Conservation (phyloP, 2,329 filamentous ascomycete species). For the Karstenula rhodostoma region DNA sequence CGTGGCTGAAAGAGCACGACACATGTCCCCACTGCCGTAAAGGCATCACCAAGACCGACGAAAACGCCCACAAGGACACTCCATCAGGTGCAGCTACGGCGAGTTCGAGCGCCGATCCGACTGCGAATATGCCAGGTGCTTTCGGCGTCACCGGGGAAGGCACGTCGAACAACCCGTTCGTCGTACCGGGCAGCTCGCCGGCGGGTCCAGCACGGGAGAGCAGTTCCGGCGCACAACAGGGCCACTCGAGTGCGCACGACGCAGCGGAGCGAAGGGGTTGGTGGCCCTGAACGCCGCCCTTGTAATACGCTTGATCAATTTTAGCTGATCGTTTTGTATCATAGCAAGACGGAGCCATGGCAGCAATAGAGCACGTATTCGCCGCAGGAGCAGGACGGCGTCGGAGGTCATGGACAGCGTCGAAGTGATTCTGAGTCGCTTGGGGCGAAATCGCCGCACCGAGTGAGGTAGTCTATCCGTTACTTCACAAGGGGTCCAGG, state of each 20-base stretch:
- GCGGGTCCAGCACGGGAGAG: constrained; percentile 16
- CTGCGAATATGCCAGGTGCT: constrained; percentile 38
- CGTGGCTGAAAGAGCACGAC: constrained; percentile 90
- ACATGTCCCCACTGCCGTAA: constrained; percentile 85
- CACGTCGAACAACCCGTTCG: constrained; percentile 30
- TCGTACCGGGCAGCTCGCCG: constrained; percentile 24
- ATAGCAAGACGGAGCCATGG: constrained; percentile 9
- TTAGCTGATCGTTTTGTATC: constrained; percentile 10
- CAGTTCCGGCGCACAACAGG: constrained; percentile 3
- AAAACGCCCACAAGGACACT: constrained; percentile 28
- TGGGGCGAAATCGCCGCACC: background rate
- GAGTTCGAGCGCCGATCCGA: constrained; percentile 18
- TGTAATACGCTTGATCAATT: constrained; percentile 9
- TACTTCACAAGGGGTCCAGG: too few species aligned
- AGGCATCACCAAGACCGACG: constrained; percentile 53
- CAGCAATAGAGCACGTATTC: constrained; percentile 11
- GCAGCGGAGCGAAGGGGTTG: constrained; percentile 38
- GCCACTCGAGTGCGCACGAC: constrained; percentile 11
- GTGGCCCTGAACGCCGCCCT: constrained; percentile 33
- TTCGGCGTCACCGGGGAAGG: constrained; percentile 33
- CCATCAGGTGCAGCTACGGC: constrained; percentile 15
- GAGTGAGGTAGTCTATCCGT: too few species aligned
- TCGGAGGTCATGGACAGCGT: constrained; percentile 7
- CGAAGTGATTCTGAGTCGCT: background rate
- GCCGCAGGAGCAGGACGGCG: constrained; percentile 8